A percentile compares a stretch with the other conserved stretches of the same genome.
These are phyloP conservation scores for Piper betle DNA, from an alignment of 164 flowering plant species.

Conservation along the genomic window DNA sequence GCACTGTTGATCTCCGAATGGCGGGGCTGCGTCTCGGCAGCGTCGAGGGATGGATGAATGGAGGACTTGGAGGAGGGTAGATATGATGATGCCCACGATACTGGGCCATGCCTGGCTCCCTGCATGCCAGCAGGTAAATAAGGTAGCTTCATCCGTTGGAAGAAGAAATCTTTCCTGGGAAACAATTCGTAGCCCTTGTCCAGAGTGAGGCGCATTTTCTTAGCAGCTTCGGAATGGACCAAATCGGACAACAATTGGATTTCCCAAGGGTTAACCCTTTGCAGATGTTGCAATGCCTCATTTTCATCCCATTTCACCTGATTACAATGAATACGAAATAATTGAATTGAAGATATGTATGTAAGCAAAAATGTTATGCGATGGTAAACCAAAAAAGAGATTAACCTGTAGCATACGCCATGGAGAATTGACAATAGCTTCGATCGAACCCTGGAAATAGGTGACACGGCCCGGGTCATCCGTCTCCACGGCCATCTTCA, in stretches of 20 bases:
- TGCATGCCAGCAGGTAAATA: slow-evolving; percentile 81
- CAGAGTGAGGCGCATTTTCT: slow-evolving; percentile 23
- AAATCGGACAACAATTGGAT: slow-evolving; percentile 29
- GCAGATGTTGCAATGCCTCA: slow-evolving; percentile 34
- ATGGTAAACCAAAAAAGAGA: no score
- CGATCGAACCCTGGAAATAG: slow-evolving; percentile 50
- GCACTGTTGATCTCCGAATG: slow-evolving; percentile 14
- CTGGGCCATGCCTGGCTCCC: slow-evolving; percentile 79
- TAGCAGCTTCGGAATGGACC: slow-evolving; percentile 19
- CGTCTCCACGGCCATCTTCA: slow-evolving; percentile 55
- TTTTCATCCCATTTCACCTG: slow-evolving; percentile 66
- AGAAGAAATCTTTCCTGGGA: slow-evolving; percentile 14
- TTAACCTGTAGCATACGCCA: slow-evolving; percentile 75
- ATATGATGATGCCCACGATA: no score
- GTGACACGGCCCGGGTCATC: slow-evolving; percentile 45
- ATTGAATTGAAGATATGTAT: no score
- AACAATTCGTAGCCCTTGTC: slow-evolving; percentile 15
- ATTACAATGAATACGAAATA: not conserved
- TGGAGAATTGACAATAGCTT: slow-evolving; percentile 28
- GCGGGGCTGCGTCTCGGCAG: slow-evolving; percentile 8
- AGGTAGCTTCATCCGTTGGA: slow-evolving; percentile 10
- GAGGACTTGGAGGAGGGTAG: slow-evolving; percentile 1
- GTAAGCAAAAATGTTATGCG: no score
- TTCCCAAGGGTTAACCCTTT: slow-evolving; percentile 75
- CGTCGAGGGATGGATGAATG: slow-evolving; percentile 8